A percentile compares a stretch with the other conserved stretches of the same genome.
phyloP scores from a whole-genome alignment of 2,329 filamentous ascomycete genomes.

The Pyricularia sp. region DNA sequence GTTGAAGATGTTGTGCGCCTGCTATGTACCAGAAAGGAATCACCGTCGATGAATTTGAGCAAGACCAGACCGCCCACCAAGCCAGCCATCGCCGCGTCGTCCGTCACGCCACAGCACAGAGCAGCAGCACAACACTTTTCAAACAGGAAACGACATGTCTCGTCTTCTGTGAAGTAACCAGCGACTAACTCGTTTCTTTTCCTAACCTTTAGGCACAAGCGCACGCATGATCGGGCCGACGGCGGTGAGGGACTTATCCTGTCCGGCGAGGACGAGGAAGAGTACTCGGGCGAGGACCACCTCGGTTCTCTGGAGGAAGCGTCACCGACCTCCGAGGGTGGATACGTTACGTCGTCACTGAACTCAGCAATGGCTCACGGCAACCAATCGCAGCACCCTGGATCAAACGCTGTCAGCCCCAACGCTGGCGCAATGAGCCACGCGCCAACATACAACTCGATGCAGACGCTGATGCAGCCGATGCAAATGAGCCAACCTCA shows the following conservation, averaged over 20 bases:
- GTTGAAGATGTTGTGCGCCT: conserved; percentile 31
- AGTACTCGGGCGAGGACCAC: conserved; percentile 73
- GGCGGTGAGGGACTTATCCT: conserved; percentile 52
- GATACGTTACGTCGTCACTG: conserved; percentile 47
- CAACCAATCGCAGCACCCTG: conserved; percentile 24
- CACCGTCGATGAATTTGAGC: conserved; percentile 6
- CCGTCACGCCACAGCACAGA: conserved; percentile 22
- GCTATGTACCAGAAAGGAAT: conserved; percentile 19
- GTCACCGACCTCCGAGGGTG: conserved; percentile 61
- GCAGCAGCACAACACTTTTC: conserved; percentile 18
- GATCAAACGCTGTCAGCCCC: conserved; percentile 19
- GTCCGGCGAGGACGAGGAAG: conserved; percentile 79
- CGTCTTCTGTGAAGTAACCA: background rate
- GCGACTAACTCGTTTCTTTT: conserved; percentile 1
- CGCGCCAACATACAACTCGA: conserved; percentile 40
- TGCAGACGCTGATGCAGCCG: conserved; percentile 54
- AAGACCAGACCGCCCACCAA: conserved; percentile 11
- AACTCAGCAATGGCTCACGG: conserved; percentile 30
- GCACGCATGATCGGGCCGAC: conserved; percentile 57
- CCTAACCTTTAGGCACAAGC: conserved; percentile 66
- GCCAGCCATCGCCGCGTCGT: conserved; percentile 10
- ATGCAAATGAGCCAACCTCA: conserved; percentile 52
- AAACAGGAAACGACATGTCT: conserved; percentile 5
- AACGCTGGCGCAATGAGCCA: conserved; percentile 19
- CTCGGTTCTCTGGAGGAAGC: conserved; percentile 72